These are phyloP conservation scores for Aspergillus sp. DNA, from an alignment of 2,329 filamentous ascomycete genomes.

Conservation along the genomic window DNA sequence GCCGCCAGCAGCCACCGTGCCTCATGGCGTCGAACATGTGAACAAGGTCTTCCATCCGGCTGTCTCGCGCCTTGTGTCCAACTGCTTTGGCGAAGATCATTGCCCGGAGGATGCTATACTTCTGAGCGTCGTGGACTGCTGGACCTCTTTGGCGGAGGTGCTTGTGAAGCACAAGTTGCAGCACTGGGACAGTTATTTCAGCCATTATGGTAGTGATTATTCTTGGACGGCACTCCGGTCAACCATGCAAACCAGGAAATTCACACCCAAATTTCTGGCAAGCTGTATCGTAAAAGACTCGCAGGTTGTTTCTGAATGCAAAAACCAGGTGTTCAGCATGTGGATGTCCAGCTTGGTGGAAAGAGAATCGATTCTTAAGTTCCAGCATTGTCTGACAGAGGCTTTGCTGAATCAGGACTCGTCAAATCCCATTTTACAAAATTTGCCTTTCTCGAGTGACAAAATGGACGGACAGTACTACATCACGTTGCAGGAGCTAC, in stretches of 20 bases:
- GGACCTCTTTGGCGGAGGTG: constrained; percentile 51
- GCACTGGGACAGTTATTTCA: constrained; percentile 58
- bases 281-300: constrained; percentile 45
- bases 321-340: constrained; percentile 49
- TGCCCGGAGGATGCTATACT: constrained; percentile 56
- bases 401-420: constrained; percentile 51
- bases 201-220: constrained; percentile 50
- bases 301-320: constrained; percentile 46
- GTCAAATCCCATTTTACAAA: constrained; percentile 51
- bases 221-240: constrained; percentile 49
- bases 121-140: constrained; percentile 53
- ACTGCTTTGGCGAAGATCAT: constrained; percentile 60
- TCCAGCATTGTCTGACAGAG: constrained; percentile 58
- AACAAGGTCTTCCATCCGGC: constrained; percentile 48
- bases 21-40: constrained; percentile 32
- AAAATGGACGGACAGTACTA: constrained; percentile 38
- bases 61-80: constrained; percentile 57
- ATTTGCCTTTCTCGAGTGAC: constrained; percentile 56
- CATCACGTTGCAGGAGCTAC: constrained; percentile 54
- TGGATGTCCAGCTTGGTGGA: constrained; percentile 60
- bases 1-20: constrained; percentile 7
- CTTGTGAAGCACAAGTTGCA: constrained; percentile 48
- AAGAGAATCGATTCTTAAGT: constrained; percentile 60
- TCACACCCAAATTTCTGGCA: constrained; percentile 47
- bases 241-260: constrained; percentile 50